Conservation (phyloP, 2,329 filamentous ascomycete genomes). For the Fusarium succisae region DNA sequence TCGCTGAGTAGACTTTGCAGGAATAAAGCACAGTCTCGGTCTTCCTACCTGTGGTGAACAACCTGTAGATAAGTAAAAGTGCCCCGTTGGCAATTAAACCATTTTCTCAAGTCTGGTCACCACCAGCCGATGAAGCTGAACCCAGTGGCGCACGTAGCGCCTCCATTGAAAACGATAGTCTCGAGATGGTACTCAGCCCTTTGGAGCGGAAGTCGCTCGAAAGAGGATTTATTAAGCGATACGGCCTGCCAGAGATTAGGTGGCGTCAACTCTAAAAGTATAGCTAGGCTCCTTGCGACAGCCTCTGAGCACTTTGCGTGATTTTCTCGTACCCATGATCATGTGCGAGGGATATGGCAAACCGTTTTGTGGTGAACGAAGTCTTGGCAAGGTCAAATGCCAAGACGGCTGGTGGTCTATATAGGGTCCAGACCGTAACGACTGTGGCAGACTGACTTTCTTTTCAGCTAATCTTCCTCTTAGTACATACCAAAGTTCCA, state of each 20-base stretch:
- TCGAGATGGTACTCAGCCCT: not conserved
- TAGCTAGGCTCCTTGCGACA: not conserved
- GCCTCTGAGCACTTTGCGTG: not conserved
- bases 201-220: not conserved
- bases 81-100: too few species aligned
- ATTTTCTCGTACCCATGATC: not conserved
- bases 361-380: not conserved
- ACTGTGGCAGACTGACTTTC: not conserved
- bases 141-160: not conserved
- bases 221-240: not conserved
- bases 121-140: not conserved
- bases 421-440: not conserved
- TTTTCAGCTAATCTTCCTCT: not conserved
- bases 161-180: not conserved
- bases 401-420: not conserved
- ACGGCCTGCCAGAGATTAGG: not conserved
- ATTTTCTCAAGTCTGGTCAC: not conserved
- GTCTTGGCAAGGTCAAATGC: not conserved
- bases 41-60: not conserved
- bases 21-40: not conserved
- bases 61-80: not conserved
- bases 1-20: not conserved
- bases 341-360: not conserved
- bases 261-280: not conserved
- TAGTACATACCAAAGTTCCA: not conserved